Evolutionary conservation across 352 stramenopile genomes (phyloP).

Genomic region (Globisporangium radiosum): DNA sequence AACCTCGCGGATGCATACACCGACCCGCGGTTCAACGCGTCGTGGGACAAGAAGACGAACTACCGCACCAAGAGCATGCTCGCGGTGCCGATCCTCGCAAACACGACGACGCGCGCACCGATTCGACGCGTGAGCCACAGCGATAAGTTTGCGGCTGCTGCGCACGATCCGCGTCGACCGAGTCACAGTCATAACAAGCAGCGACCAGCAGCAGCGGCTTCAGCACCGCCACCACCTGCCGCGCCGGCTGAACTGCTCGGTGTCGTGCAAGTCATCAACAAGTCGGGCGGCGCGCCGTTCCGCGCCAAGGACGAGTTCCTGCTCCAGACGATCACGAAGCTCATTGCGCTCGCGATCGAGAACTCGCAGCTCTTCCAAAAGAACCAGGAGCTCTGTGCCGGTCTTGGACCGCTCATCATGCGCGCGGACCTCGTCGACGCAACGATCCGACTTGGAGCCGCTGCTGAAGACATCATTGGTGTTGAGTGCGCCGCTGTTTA

Average conservation of each 20-base stretch:
- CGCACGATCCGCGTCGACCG: too few relatives aligned
- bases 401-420: constrained; percentile 55
- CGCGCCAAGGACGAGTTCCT: constrained; percentile 76
- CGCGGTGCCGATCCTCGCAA: constrained; percentile 63
- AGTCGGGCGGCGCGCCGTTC: constrained; percentile 67
- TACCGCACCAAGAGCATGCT: constrained; percentile 81
- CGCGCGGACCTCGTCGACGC: constrained; percentile 57
- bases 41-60: constrained; percentile 76
- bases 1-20: constrained; percentile 75
- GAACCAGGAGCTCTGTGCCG: constrained; percentile 60
- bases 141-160: neutral
- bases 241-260: constrained; percentile 35
- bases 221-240: constrained; percentile 2
- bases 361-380: constrained; percentile 80
- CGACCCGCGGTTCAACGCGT: constrained; percentile 67
- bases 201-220: neutral
- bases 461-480: constrained; percentile 65
- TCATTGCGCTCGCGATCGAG: constrained; percentile 74
- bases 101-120: constrained; percentile 16
- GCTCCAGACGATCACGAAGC: constrained; percentile 63
- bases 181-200: neutral
- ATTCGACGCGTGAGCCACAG: constrained; percentile 12
- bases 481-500: constrained; percentile 66
- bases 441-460: constrained; percentile 37
- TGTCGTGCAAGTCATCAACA: constrained; percentile 81